Conservation (phyloP, 805 yeast species). For the Naumovozyma baii region DNA sequence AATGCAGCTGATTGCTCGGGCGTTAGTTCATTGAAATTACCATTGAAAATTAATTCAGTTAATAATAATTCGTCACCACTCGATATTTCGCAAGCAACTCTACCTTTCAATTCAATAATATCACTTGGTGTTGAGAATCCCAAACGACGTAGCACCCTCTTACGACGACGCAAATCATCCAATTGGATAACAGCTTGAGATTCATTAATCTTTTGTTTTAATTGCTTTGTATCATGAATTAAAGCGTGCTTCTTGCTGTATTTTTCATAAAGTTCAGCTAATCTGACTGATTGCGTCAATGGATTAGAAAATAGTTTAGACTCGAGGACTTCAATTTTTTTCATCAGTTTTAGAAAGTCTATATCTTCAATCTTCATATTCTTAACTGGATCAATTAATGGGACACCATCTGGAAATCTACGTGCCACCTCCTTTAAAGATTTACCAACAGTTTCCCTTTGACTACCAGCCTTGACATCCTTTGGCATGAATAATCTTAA, state of each 20-base stretch:
- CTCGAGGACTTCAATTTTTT: slow-evolving; percentile 77
- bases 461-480: slow-evolving; percentile 52
- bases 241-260: slow-evolving; percentile 58
- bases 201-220: slow-evolving; percentile 60
- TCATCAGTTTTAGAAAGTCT: slow-evolving; percentile 59
- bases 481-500: slow-evolving; percentile 73
- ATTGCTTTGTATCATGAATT: slow-evolving; percentile 45
- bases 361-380: slow-evolving; percentile 87
- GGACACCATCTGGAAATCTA: slow-evolving; percentile 84
- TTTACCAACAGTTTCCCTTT: slow-evolving; percentile 54
- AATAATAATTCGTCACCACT: slow-evolving; percentile 76
- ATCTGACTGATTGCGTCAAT: slow-evolving; percentile 48
- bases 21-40: slow-evolving; percentile 79
- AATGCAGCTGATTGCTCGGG: slow-evolving; percentile 90
- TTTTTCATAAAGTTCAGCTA: slow-evolving; percentile 52
- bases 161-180: slow-evolving; percentile 87
- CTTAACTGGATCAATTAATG: slow-evolving; percentile 81
- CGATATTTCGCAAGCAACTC: slow-evolving; percentile 94
- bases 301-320: slow-evolving; percentile 64
- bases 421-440: slow-evolving; percentile 71
- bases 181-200: slow-evolving; percentile 89
- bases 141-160: slow-evolving; percentile 82
- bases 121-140: slow-evolving; percentile 84
- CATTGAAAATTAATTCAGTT: slow-evolving; percentile 90
- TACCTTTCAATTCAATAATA: slow-evolving; percentile 89